A percentile compares a stretch with the other conserved stretches of the same genome.
Conservation (phyloP, 768 basidiomycete species). For the Podaxis sp. region DNA sequence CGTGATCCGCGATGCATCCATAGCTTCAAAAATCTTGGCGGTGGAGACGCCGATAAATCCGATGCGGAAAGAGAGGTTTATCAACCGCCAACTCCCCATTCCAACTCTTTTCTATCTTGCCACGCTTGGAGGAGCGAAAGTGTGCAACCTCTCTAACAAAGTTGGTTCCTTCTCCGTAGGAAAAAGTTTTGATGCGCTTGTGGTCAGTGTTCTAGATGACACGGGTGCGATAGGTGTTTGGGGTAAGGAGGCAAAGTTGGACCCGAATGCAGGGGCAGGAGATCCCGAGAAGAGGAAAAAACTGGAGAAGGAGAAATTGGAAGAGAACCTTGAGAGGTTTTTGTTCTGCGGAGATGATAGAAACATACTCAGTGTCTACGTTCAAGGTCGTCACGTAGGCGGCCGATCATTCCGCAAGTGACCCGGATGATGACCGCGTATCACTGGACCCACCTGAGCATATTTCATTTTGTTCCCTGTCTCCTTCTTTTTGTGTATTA, state of each 20-base stretch:
- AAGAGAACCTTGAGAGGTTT: constrained; percentile 70
- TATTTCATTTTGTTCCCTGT: no score
- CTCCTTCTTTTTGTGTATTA: no score
- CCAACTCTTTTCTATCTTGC: constrained; percentile 84
- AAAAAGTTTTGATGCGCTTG: constrained; percentile 87
- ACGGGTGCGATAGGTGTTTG: constrained; percentile 44
- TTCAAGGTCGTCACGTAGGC: constrained; percentile 76
- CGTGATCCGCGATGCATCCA: constrained; percentile 72
- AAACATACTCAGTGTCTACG: constrained; percentile 79
- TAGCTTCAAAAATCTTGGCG: constrained; percentile 75
- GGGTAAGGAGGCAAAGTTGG: constrained; percentile 17
- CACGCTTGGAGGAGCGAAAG: constrained; percentile 84
- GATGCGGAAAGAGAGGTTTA: constrained; percentile 28
- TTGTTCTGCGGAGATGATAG: constrained; percentile 85
- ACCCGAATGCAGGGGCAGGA: constrained; percentile 18
- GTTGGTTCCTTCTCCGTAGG: constrained; percentile 77
- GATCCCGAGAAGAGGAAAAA: constrained; percentile 29
- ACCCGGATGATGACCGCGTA: neutral
- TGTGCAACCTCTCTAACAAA: constrained; percentile 64
- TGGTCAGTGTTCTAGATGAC: constrained; percentile 55
- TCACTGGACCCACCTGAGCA: no score
- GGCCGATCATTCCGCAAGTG: constrained; percentile 38
- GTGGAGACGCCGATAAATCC: constrained; percentile 28
- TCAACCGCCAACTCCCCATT: constrained; percentile 60
- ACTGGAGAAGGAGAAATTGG: neutral